A percentile compares a stretch with the other conserved stretches of the same genome.
phyloP scores from a whole-genome alignment of 2,329 filamentous ascomycete genomes.

The Diaporthe australafricana region DNA sequence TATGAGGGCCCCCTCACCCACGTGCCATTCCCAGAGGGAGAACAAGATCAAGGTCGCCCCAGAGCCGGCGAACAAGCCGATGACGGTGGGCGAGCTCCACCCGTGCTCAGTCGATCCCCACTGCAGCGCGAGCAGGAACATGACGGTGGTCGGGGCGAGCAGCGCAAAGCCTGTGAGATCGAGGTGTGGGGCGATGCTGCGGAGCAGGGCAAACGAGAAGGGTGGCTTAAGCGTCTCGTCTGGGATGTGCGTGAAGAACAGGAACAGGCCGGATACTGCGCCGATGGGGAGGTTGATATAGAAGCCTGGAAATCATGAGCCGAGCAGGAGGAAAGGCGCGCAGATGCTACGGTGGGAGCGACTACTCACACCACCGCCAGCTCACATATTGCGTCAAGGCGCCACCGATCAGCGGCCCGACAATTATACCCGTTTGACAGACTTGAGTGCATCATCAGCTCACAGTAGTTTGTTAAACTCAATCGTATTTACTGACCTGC shows the following conservation, averaged over 20 bases:
- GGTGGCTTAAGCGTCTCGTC: slow-evolving; percentile 45
- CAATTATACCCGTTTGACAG: slow-evolving; percentile 53
- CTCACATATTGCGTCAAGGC: slow-evolving; percentile 50
- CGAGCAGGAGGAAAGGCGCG: slow-evolving; percentile 10
- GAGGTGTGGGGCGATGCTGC: slow-evolving; percentile 45
- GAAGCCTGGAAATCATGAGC: slow-evolving; percentile 44
- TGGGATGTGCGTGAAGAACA: slow-evolving; percentile 47
- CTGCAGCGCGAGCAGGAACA: slow-evolving; percentile 56
- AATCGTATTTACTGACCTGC: not conserved
- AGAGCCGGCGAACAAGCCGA: slow-evolving; percentile 52
- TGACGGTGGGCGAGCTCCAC: slow-evolving; percentile 51
- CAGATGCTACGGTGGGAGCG: not conserved
- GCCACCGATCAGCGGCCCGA: slow-evolving; percentile 58
- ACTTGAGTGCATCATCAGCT: slow-evolving; percentile 36
- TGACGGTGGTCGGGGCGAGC: slow-evolving; percentile 53
- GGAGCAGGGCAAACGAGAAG: slow-evolving; percentile 40
- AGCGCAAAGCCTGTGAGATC: slow-evolving; percentile 53
- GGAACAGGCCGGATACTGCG: slow-evolving; percentile 45
- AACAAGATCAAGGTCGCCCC: slow-evolving; percentile 48
- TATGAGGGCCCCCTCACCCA: slow-evolving; percentile 30
- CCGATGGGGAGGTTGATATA: slow-evolving; percentile 57
- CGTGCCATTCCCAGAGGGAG: slow-evolving; percentile 51
- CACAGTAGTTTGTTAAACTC: rapidly evolving
- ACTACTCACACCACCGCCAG: slow-evolving; percentile 56
- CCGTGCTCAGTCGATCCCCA: slow-evolving; percentile 51